Base-by-base conservation (phyloP, 805 yeast genomes). In the Yarrowia sp. region DNA sequence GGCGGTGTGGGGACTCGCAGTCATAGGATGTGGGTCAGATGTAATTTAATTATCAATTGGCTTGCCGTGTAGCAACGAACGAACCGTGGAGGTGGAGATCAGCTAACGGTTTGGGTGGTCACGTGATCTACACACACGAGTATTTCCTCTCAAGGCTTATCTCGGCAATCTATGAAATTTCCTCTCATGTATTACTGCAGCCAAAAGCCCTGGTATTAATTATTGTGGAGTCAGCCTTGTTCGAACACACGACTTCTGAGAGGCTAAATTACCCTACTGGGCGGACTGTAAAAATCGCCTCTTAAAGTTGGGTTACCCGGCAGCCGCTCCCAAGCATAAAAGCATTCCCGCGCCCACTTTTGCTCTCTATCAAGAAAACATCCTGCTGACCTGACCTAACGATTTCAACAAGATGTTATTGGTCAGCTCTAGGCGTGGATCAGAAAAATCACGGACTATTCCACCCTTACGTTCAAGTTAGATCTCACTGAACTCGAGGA, bases 301-400 rank as follows among this genome's bases (percentile, higher is more conserved):
- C 19, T 36, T 52, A 19, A 38, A 17, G 58, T 36, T 52, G 30
- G 9, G 50, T 58, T 58, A 58, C 64, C 64, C 64, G 49, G 50
- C 64, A 20, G 30, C 20, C 8, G 12, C 14, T 8, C 40, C 33
- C 64, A 58, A 58, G 64, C 50, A 58, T 58, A 58, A 58, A 58
- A 43, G 64, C 17, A 58, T 33, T 30, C 9, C 39, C 40, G 8
- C 50, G 19, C 64, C 49, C 50, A 42, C 64, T 42, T 58, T 58
- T 43, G 36, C 12, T 13, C 64, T 3, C 19, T 43, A 58, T 58
- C 64, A 58, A 58, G 64, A 58, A 53, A 17, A 30, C 64, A 58
- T 58, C 64, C 64, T 58, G 50, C 64, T 30, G 17, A 43, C 64
- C 64, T 43, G 39, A 30, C 64, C 64, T 58, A 58, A 58, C 64